Base-by-base conservation (phyloP, 805 yeast genomes). In the Yarrowia osloensis region DNA sequence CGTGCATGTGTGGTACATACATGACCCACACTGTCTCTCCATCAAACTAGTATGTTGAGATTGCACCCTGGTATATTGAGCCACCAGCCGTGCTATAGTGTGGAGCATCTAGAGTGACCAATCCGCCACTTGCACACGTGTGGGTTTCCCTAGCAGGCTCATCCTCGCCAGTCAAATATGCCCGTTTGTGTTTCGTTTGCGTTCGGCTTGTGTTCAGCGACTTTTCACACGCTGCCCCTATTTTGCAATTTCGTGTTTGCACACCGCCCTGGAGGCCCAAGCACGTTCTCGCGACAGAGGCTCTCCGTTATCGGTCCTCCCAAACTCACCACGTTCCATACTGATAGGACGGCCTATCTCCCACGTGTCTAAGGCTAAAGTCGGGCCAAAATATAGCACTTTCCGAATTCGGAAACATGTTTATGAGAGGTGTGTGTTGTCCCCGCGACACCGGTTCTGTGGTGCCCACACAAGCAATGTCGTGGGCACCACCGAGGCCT, bases 241-340 rank as follows among this genome's bases (percentile, higher is more conserved):
- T 28, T 28, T 28, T n/a, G n/a, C 24, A 29, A 11, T 50, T 31
- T 19, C 28, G 26, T 50, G n/a, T 29, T 33, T 29, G 4, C 5
- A 3, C 22, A 22, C 33, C 2, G 42, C 19, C 42, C n/a, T 44
- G 24, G 17, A 3, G 9, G 4, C 3, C 40, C 12, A n/a, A n/a
- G n/a, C 62, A 54, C 62, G 62, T 54, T 54, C 21, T 54, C 46
- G 62, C 62, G 46, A 54, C 22, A 4, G 19, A 54, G 33, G 15
- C 42, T 37, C 46, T 54, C 62, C 62, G 46, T 39, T 37, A 37
- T 54, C 46, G 62, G 21, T 5, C 24, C n/a, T 7, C 22, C 5
- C 13, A 24, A n/a, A 11, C 40, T 13, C 26, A n/a, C 40, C 62
- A 54, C 46, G 42, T 54, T 54, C 46, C 33, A 22, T 24, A 26